Evolutionary conservation across 177 flowering plant species (phyloP).

Genomic region (Vitis hybrid): DNA sequence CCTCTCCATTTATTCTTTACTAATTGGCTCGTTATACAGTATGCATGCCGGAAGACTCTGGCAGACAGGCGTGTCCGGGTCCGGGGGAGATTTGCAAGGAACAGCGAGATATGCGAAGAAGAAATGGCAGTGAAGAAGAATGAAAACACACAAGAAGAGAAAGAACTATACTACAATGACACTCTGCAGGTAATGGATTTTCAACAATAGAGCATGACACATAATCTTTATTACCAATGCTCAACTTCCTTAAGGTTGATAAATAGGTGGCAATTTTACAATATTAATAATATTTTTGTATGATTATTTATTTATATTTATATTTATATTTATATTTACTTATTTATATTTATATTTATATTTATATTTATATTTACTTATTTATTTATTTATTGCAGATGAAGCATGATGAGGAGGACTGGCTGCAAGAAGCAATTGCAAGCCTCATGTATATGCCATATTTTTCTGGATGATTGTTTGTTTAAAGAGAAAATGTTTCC

Average conservation of each 20-base stretch:
- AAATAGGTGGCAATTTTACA: background rate
- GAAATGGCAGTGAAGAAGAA: conserved; percentile 18
- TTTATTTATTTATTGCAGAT: conserved; percentile 29
- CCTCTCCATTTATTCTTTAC: background rate
- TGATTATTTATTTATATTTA: background rate
- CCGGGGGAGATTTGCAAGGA: conserved; percentile 85
- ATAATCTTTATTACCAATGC: background rate
- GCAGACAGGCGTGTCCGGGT: conserved; percentile 75
- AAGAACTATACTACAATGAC: conserved; percentile 17
- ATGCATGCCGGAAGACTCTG: conserved; percentile 80
- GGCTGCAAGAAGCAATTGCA: conserved; percentile 57
- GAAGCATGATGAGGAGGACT: conserved; percentile 35
- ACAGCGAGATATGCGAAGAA: conserved; percentile 40
- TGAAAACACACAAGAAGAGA: conserved; percentile 10
- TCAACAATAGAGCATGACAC: too few relatives aligned
- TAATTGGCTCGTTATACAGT: conserved; percentile 32
- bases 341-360: background rate
- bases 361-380: background rate
- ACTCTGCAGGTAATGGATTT: conserved; percentile 24
- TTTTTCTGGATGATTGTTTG: conserved; percentile 6
- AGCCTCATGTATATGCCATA: conserved; percentile 28
- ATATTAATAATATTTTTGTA: background rate
- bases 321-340: background rate
- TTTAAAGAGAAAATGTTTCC: too few relatives aligned
- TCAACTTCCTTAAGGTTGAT: background rate